Conservation (phyloP, 108 stramenopile species). For the Skeletonema menzelii region DNA sequence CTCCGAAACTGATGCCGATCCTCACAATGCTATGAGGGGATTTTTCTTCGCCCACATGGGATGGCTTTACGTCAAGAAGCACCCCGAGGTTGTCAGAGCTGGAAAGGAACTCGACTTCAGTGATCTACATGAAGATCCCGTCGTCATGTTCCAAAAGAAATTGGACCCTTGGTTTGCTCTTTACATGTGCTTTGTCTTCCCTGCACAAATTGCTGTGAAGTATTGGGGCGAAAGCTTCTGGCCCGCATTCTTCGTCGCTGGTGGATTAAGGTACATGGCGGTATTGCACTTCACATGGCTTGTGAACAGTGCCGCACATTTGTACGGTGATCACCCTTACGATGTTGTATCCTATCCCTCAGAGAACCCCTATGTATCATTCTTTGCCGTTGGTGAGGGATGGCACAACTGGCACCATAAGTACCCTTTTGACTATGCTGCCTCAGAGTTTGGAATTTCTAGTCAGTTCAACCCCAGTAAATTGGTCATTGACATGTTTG, state of each 20-base stretch:
- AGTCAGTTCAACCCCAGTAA: constrained; percentile 98
- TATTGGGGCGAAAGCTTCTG: constrained; percentile 97
- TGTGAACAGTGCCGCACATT: constrained; percentile 98
- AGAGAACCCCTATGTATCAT: constrained; percentile 96
- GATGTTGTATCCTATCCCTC: constrained; percentile 93
- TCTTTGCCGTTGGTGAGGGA: constrained; percentile 96
- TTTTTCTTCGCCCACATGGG: constrained; percentile 99
- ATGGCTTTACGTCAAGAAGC: constrained; percentile 98
- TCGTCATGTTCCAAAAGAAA: constrained; percentile 92
- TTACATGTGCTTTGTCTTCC: constrained; percentile 99
- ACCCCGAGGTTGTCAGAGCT: constrained; percentile 93
- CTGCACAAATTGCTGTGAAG: constrained; percentile 86
- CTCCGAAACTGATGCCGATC: constrained; percentile 97
- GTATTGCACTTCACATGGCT: constrained; percentile 99
- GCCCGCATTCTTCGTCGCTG: constrained; percentile 97
- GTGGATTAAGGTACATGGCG: constrained; percentile 87
- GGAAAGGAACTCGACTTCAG: constrained; percentile 93
- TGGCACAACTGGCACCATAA: constrained; percentile 99
- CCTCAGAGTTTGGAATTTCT: constrained; percentile 94
- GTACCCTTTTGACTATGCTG: constrained; percentile 99
- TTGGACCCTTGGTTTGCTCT: constrained; percentile 97
- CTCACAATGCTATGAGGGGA: constrained; percentile 99
- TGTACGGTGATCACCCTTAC: constrained; percentile 98
- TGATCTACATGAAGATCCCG: constrained; percentile 91
- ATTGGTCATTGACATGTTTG: constrained; percentile 89